Conservation (phyloP, 1,284 basidiomycete genomes). For the Fomes fomentarius region DNA sequence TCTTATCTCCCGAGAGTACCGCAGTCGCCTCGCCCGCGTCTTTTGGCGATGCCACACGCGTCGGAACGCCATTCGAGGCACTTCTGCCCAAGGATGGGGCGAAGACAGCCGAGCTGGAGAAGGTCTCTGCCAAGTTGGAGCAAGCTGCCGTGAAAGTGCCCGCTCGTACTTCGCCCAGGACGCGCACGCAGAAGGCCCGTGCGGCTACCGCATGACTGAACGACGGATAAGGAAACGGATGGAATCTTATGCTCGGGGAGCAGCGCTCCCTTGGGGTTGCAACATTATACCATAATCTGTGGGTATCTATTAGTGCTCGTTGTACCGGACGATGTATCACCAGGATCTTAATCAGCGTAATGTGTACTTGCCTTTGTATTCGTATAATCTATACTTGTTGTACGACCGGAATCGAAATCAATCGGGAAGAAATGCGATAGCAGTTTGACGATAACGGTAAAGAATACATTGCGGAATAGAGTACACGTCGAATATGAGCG, state of each 20-base stretch:
- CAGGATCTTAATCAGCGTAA: neutral
- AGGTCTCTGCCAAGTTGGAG: neutral
- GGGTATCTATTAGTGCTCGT: neutral
- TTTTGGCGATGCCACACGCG: neutral
- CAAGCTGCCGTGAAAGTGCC: neutral
- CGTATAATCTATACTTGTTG: neutral
- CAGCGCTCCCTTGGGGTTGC: neutral
- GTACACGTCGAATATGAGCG: conserved; percentile 15
- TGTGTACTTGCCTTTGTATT: neutral
- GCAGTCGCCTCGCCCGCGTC: neutral
- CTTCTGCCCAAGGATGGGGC: conserved; percentile 3
- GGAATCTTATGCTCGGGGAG: neutral
- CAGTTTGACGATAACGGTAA: neutral
- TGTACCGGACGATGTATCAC: neutral
- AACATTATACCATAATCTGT: neutral
- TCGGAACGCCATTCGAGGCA: neutral
- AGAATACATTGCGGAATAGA: conserved; percentile 6
- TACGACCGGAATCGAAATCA: neutral
- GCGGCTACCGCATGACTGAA: too few relatives aligned
- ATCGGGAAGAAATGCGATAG: neutral
- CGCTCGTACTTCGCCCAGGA: neutral
- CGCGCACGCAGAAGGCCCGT: neutral
- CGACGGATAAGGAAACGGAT: too few relatives aligned
- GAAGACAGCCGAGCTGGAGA: neutral
- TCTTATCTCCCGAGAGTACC: neutral